These are phyloP conservation scores for Rhodotorula sp. DNA, from an alignment of 1,284 basidiomycete genomes.

Conservation along the genomic window DNA sequence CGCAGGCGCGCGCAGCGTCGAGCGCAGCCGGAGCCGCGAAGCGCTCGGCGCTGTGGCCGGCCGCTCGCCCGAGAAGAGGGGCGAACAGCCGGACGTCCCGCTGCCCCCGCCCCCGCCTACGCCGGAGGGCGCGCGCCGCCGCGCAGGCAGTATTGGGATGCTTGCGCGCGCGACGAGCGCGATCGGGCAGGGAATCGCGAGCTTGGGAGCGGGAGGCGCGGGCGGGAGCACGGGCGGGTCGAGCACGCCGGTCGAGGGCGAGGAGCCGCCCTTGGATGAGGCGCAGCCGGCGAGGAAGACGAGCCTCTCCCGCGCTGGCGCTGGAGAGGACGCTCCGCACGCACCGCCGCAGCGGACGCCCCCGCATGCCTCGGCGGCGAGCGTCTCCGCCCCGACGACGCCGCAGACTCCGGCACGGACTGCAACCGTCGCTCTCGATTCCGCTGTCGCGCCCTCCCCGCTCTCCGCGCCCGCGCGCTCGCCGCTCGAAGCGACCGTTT, in stretches of 20 bases:
- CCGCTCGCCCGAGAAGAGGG: neutral
- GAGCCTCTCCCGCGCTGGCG: no score
- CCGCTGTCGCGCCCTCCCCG: no score
- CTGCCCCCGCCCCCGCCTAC: neutral
- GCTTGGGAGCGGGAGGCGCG: constrained; percentile 46
- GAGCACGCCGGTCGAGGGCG: neutral
- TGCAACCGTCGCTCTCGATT: no score
- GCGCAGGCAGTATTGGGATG: constrained; percentile 73
- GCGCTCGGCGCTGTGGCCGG: neutral
- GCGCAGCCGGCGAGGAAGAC: no score
- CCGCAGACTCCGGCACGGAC: no score
- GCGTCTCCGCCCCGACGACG: no score
- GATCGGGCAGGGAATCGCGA: constrained; percentile 71
- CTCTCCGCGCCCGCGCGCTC: no score
- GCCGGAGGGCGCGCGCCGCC: constrained; percentile 49
- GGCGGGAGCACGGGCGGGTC: constrained; percentile 13
- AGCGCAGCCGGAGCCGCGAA: neutral
- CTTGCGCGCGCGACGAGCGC: constrained; percentile 88
- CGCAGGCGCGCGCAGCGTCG: neutral
- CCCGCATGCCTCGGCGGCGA: no score
- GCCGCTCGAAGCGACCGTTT: no score
- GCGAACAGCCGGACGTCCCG: neutral
- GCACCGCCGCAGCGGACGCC: no score
- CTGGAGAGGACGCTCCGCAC: no score
- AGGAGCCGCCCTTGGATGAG: no score